phyloP scores from a whole-genome alignment of 2,329 filamentous ascomycete species.

The Verticillium klebahnii region DNA sequence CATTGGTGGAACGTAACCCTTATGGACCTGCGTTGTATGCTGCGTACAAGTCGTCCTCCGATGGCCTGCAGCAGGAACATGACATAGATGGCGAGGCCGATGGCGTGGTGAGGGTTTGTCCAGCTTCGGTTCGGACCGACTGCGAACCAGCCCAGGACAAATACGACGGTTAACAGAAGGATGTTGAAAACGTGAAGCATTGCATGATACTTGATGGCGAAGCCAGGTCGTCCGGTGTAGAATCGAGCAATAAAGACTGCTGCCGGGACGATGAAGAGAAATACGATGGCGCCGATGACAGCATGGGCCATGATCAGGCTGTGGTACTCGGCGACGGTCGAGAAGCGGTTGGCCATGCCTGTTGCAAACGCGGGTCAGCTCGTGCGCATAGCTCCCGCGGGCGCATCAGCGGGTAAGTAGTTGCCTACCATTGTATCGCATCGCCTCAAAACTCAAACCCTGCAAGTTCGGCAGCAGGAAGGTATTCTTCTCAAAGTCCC shows the following conservation, averaged over 20 bases:
- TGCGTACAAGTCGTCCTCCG: conserved; percentile 59
- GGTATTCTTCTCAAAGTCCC: conserved; percentile 71
- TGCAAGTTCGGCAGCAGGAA: conserved; percentile 75
- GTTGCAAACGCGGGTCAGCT: conserved; percentile 11
- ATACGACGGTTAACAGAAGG: conserved; percentile 63
- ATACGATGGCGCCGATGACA: conserved; percentile 66
- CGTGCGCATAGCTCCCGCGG: neutral
- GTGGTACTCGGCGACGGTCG: conserved; percentile 65
- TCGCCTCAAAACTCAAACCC: conserved; percentile 74
- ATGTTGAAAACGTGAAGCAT: conserved; percentile 69
- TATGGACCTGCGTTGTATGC: conserved; percentile 44
- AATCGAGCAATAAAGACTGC: conserved; percentile 74
- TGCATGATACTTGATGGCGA: conserved; percentile 65
- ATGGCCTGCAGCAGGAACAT: conserved; percentile 67
- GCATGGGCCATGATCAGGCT: conserved; percentile 66
- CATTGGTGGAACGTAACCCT: conserved; percentile 76
- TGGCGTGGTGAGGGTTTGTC: conserved; percentile 81
- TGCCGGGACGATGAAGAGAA: conserved; percentile 67
- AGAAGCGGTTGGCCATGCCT: conserved; percentile 83
- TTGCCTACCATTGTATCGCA: conserved; percentile 73
- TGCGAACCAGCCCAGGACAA: conserved; percentile 73
- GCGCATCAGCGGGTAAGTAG: neutral
- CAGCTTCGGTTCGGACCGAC: conserved; percentile 68
- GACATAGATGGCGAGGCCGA: conserved; percentile 74
- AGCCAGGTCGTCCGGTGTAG: conserved; percentile 56